Evolutionary conservation across 164 flowering plant genomes (phyloP).

Genomic region (Malania oleifera): DNA sequence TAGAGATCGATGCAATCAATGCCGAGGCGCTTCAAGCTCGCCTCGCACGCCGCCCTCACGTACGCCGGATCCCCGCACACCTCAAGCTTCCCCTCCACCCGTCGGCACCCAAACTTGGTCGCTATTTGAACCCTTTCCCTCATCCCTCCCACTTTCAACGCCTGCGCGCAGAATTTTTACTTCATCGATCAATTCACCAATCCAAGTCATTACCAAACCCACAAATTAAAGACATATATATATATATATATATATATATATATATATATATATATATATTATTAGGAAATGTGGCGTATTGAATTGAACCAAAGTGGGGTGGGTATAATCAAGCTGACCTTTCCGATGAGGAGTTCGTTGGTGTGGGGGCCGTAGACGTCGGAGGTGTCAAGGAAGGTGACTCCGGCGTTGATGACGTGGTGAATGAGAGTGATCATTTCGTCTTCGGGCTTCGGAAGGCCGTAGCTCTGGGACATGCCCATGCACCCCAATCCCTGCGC

Average conservation of each 20-base stretch:
- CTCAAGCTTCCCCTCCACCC: background rate
- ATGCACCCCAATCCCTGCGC: constrained; percentile 38
- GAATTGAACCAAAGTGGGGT: too few relatives aligned
- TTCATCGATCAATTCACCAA: too few relatives aligned
- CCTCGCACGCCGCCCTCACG: constrained; percentile 1
- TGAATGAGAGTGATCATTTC: constrained; percentile 31
- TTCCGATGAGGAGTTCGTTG: constrained; percentile 32
- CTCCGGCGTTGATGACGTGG: constrained; percentile 28
- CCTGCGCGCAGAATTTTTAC: too few relatives aligned
- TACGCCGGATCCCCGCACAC: background rate
- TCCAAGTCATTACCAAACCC: background rate
- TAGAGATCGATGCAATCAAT: constrained; percentile 6
- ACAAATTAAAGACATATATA: background rate
- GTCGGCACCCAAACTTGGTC: background rate
- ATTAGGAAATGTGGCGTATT: too few relatives aligned
- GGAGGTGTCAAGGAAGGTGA: constrained; percentile 40
- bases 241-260: too few relatives aligned
- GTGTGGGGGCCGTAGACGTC: constrained; percentile 35
- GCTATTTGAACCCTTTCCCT: background rate
- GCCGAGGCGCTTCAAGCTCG: constrained; percentile 3
- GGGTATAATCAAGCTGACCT: too few relatives aligned
- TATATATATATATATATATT: too few relatives aligned
- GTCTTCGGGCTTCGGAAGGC: constrained; percentile 29
- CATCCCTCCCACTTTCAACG: background rate
- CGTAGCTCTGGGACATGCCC: constrained; percentile 34